These are phyloP conservation scores for Cladosporium sp. DNA, from an alignment of 2,329 filamentous ascomycete genomes.

Conservation along the genomic window DNA sequence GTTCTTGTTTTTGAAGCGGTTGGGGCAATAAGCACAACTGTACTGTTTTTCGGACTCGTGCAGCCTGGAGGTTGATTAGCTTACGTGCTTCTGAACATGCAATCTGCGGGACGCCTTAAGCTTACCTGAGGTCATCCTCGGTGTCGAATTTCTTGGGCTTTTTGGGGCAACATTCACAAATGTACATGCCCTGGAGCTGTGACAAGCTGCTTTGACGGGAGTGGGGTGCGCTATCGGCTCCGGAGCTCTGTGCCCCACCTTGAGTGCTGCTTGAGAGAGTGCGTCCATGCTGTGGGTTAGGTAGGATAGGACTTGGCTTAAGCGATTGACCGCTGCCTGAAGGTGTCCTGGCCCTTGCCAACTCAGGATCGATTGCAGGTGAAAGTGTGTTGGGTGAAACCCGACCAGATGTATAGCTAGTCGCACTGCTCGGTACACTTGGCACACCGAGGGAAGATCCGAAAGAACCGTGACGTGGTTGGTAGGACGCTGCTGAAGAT, in stretches of 20 bases:
- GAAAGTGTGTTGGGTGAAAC: constrained; percentile 63
- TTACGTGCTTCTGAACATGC: constrained; percentile 25
- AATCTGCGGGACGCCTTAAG: constrained; percentile 17
- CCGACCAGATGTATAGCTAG: constrained; percentile 64
- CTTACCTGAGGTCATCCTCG: constrained; percentile 79
- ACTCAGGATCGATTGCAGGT: constrained; percentile 58
- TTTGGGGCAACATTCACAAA: constrained; percentile 96
- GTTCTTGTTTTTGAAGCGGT: constrained; percentile 98
- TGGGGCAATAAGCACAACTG: constrained; percentile 86
- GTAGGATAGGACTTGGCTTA: constrained; percentile 42
- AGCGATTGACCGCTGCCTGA: constrained; percentile 53
- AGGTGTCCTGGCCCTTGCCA: constrained; percentile 43
- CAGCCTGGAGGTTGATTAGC: constrained; percentile 54
- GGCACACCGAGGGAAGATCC: constrained; percentile 60
- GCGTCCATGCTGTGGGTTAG: constrained; percentile 14
- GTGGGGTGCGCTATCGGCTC: constrained; percentile 29
- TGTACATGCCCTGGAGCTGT: constrained; percentile 61
- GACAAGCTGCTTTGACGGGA: constrained; percentile 53
- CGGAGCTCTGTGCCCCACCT: constrained; percentile 30
- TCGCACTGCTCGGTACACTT: constrained; percentile 66
- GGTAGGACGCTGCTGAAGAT: constrained; percentile 64
- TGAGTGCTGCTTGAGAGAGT: constrained; percentile 39
- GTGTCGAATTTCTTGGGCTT: constrained; percentile 95
- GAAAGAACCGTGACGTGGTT: constrained; percentile 63
- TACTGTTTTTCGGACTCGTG: constrained; percentile 98